Conservation (phyloP, 257 asterid genomes). For the Eustoma russellianum region DNA sequence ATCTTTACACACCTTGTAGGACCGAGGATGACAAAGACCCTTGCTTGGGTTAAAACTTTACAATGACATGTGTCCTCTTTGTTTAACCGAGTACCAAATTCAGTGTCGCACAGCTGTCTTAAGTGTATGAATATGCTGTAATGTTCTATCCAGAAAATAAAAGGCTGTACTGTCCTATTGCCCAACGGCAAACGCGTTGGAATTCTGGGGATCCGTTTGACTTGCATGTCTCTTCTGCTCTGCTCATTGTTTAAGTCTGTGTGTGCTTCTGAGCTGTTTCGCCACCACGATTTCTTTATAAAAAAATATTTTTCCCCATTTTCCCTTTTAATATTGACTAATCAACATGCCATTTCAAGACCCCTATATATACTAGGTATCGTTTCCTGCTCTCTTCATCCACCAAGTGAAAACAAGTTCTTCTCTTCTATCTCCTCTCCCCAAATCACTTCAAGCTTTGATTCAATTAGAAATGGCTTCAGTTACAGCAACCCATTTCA, state of each 20-base stretch:
- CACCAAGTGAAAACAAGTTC: constrained; percentile 1
- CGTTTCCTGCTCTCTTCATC: background rate
- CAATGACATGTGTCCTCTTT: too few relatives aligned
- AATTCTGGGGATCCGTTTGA: too few relatives aligned
- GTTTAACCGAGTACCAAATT: too few relatives aligned
- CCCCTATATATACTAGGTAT: constrained; percentile 9
- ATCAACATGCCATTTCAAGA: background rate
- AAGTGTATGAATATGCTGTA: too few relatives aligned
- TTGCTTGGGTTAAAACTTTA: too few relatives aligned
- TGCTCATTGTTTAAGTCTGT: background rate
- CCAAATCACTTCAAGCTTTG: too few relatives aligned
- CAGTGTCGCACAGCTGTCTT: too few relatives aligned
- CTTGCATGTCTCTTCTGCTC: background rate
- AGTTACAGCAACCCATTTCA: constrained; percentile 3
- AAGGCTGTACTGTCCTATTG: too few relatives aligned
- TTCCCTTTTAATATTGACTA: background rate
- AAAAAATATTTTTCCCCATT: background rate
- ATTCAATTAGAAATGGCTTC: constrained; percentile 14
- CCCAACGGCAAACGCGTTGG: too few relatives aligned
- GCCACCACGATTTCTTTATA: background rate
- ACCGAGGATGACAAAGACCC: too few relatives aligned
- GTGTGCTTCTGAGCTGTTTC: constrained; percentile 18
- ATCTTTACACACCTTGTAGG: too few relatives aligned
- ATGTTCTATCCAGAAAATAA: too few relatives aligned
- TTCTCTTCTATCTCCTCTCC: background rate